Evolutionary conservation across 2,329 filamentous ascomycete species (phyloP).

Genomic region (Aspergillus phoenicis): DNA sequence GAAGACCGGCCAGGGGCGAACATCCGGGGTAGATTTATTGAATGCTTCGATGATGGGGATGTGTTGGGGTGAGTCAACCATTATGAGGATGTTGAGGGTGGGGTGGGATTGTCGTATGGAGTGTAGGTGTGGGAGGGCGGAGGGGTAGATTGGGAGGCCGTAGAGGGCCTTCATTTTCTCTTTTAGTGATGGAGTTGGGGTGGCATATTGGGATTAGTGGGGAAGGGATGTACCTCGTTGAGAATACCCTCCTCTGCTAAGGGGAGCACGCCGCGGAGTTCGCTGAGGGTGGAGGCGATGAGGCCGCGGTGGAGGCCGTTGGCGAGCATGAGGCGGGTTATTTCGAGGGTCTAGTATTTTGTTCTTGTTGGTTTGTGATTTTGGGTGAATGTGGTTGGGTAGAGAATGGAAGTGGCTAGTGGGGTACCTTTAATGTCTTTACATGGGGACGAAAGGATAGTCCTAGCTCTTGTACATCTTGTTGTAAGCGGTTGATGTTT

Average conservation of each 20-base stretch:
- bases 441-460: constrained; percentile 48
- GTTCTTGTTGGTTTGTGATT: not conserved
- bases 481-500: constrained; percentile 42
- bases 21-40: not conserved
- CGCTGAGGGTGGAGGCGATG: constrained; percentile 46
- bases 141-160: constrained; percentile 44
- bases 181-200: no score
- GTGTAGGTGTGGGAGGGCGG: constrained; percentile 34
- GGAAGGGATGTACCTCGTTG: constrained; percentile 39
- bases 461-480: constrained; percentile 43
- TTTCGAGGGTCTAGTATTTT: constrained; percentile 26
- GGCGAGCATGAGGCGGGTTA: constrained; percentile 47
- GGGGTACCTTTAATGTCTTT: constrained; percentile 49
- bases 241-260: constrained; percentile 45
- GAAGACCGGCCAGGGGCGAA: constrained; percentile 27
- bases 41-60: constrained; percentile 25
- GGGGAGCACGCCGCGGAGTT: constrained; percentile 45
- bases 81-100: constrained; percentile 36
- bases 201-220: no score
- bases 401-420: not conserved
- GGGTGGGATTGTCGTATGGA: constrained; percentile 27
- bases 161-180: constrained; percentile 35
- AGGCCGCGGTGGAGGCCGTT: constrained; percentile 42
- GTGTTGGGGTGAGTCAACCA: constrained; percentile 36
- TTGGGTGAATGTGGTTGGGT: not conserved